Evolutionary conservation across 192 early-diverging fungal species (phyloP), one percentile per base, ranked within the genome.

Genomic region (Spizellomyces sp.): DNA sequence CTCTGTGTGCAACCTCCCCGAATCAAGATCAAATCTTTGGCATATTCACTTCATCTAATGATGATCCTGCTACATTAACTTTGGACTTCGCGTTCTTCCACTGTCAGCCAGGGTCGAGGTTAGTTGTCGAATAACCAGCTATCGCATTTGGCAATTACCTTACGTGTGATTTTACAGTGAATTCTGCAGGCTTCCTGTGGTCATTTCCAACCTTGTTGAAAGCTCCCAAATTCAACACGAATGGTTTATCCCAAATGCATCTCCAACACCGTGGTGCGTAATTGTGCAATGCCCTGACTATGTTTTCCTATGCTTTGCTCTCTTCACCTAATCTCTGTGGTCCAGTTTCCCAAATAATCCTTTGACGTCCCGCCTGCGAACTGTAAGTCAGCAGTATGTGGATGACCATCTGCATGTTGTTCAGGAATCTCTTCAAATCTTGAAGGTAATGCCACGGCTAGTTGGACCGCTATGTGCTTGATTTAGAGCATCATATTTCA

Each of bases 221-320:
- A 68, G 66, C 66, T 46, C 54, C 12, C 66, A 68, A 27, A 54
- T 68, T 15, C 66, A 68, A 22, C 66, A 68, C 45, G 52, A 68
- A 52, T 68, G 66, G 66, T 68, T 68, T 27, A 56, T 56, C 19
- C 54, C 54, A 27, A 43, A 50, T 1, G 45, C 66, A 44, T 36
- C 27, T 36, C 27, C 27, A 36, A 36, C 27, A 36, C 1, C 27
- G 27, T 36, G 27, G 27, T 36, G 27, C 27, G 27, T 36, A 36
- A 36, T 36, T 36, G 27, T 36, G 27, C 27, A 36, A 36, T 36
- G 27, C 27, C 27, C 27, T 36, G 27, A 36, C 1, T 36, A 36
- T 36, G 27, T 36, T 3, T 36, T n/a, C n/a, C n/a, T n/a, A n/a
- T n/a, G n/a, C n/a, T n/a, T 36, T 3, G 27, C 27, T 36, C 27